A percentile compares a stretch with the other conserved stretches of the same genome.
Evolutionary conservation across 176 grass and related monocot genomes (phyloP).

Genomic region (Oryza officinalis): DNA sequence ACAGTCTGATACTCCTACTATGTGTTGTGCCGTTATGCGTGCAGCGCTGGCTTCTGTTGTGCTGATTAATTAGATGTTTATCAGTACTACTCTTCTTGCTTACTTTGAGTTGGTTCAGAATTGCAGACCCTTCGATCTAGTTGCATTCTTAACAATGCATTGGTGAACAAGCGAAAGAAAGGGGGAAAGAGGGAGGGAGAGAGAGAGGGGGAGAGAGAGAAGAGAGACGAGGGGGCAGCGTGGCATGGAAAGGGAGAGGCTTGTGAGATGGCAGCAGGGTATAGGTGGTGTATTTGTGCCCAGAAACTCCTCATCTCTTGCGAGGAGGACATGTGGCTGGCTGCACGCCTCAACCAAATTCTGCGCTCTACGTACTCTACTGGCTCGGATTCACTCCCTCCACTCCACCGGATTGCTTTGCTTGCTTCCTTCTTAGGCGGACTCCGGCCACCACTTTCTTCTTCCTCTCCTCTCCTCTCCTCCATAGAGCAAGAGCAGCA

Average conservation of each 20-base stretch:
- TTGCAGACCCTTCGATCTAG: not conserved
- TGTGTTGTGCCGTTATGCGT: not conserved
- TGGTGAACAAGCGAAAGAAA: not conserved
- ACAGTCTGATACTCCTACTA: not conserved
- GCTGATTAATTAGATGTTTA: not conserved
- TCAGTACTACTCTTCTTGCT: no score
- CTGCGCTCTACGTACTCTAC: not conserved
- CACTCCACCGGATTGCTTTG: not conserved
- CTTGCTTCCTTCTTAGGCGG: not conserved
- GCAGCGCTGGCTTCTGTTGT: not conserved
- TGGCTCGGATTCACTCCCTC: not conserved
- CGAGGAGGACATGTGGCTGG: not conserved
- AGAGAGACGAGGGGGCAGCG: not conserved
- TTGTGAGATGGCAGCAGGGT: constrained; percentile 7
- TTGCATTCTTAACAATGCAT: not conserved
- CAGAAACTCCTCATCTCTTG: constrained; percentile 46
- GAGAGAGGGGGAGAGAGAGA: not conserved
- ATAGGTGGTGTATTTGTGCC: constrained; percentile 29
- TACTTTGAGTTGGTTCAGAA: no score
- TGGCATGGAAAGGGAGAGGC: constrained; percentile 10
- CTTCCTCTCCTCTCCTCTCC: no score
- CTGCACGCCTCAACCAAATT: not conserved
- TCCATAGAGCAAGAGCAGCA: not conserved
- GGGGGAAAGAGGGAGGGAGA: no score
- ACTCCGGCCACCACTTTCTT: not conserved